A percentile compares a stretch with the other conserved stretches of the same genome.
Conservation (phyloP, 768 basidiomycete species). For the Inosperma sp. region DNA sequence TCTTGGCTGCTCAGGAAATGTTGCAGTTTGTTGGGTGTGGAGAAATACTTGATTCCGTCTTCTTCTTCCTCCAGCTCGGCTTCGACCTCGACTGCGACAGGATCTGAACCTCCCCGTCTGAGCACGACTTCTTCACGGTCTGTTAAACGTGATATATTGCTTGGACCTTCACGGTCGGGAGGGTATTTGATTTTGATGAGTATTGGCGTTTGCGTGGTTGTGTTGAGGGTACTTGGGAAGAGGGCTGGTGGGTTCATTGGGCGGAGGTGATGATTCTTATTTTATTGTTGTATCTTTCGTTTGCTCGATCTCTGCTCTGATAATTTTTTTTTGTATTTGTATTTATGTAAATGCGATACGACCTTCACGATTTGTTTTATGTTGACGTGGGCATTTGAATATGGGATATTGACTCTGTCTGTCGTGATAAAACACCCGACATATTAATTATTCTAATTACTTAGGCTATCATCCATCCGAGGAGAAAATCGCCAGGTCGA, state of each 20-base stretch:
- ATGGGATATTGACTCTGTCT: no score
- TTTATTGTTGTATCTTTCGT: neutral
- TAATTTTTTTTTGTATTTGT: neutral
- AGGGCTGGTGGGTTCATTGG: neutral
- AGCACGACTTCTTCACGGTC: slow-evolving; percentile 9
- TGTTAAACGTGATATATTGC: slow-evolving; percentile 17
- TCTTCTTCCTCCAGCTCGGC: neutral
- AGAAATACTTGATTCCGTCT: no score
- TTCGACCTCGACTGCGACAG: neutral
- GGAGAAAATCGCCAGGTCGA: no score
- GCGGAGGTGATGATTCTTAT: neutral
- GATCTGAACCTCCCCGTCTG: neutral
- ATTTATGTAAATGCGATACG: no score
- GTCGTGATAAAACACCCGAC: no score
- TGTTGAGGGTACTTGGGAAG: slow-evolving; percentile 14
- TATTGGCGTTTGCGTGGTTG: slow-evolving; percentile 23
- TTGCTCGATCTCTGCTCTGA: neutral
- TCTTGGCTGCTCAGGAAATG: slow-evolving; percentile 9
- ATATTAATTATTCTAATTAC: no score
- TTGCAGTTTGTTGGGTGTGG: slow-evolving; percentile 12
- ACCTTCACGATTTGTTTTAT: no score
- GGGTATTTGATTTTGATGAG: slow-evolving; percentile 25
- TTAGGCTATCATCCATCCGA: no score
- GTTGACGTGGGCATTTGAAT: no score
- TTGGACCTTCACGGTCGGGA: slow-evolving; percentile 14